Base-by-base conservation (phyloP, 306 rosid species). In the Acacia melanoxylon region DNA sequence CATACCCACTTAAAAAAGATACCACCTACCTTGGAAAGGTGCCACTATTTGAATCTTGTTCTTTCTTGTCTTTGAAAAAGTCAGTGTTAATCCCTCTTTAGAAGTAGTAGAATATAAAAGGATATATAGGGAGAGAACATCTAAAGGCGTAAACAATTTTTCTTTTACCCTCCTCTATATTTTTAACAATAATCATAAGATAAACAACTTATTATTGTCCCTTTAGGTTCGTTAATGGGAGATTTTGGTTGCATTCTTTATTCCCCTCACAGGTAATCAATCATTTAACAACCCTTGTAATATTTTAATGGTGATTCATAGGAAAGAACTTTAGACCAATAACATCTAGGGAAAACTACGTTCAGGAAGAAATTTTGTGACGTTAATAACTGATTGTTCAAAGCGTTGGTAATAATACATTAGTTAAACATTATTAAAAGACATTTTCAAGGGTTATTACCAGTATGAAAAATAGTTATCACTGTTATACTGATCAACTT, bases 1-100 rank as follows among this genome's bases (percentile, higher is more conserved):
- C 52, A 41, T 68, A 40, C 48, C 74, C 62, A 54, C 78, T 37
- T 68, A 40, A 9, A 80, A 59, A 73, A 84, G 78, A 52, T 40
- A 49, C 48, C 68, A 52, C 75, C 41, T 12, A 27, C 37, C 68
- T 62, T 62, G 4, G 66, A 59, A 61, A 24, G 78, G 62, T 68
- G 76, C 27, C 73, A 29, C 79, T 51, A 52, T 69, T 8, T 16
- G 69, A 56, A 22, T 83, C 66, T 40, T 16, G 76, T 63, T 51
- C 83, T 63, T 63, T 29, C 37, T 29, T n/a, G 10, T 74, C 19
- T 74, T 66, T 59, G 46, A 17, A 5, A 31, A 68, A 41, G 48
- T 19, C 49, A 20, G 48, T 35, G 3, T 66, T 68, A 16, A 35
- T 70, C 17, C 68, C 40, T 6, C 16, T 31, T 27, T 37, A 24